A percentile compares a stretch with the other conserved stretches of the same genome.
Evolutionary conservation across 2,329 filamentous ascomycete species (phyloP).

Genomic region (Chrysoporthe puriensis): DNA sequence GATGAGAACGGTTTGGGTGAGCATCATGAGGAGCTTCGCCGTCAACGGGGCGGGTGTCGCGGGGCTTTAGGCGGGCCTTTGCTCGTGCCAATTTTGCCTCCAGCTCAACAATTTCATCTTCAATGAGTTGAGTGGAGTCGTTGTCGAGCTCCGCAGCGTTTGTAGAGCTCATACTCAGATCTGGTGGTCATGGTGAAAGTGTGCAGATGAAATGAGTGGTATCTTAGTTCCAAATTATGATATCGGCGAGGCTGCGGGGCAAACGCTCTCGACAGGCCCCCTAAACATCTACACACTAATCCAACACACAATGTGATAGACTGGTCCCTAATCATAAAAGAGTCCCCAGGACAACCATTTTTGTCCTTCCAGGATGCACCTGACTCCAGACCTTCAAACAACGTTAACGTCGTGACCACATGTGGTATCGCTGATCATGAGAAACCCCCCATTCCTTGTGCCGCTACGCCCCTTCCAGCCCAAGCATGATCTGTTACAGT

Average conservation of each 20-base stretch:
- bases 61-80: conserved; percentile 49
- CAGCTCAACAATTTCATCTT: conserved; percentile 62
- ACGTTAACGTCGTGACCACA: conserved; percentile 16
- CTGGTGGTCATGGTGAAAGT: neutral
- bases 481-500: conserved; percentile 35
- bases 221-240: conserved; percentile 22
- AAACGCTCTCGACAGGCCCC: conserved; percentile 21
- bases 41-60: conserved; percentile 36
- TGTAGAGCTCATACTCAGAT: conserved; percentile 20
- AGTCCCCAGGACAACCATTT: conserved; percentile 1
- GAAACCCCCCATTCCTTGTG: conserved; percentile 22
- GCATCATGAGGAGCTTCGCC: conserved; percentile 30
- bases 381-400: conserved; percentile 26
- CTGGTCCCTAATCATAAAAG: conserved; percentile 12
- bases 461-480: conserved; percentile 22
- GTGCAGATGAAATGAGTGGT: neutral
- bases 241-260: conserved; percentile 26
- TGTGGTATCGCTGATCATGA: conserved; percentile 25
- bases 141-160: neutral
- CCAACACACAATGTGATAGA: conserved; percentile 13
- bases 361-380: conserved; percentile 27
- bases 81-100: conserved; percentile 47
- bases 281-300: conserved; percentile 18
- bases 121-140: conserved; percentile 33
- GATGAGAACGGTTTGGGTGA: conserved; percentile 29